phyloP scores from a whole-genome alignment of 2,329 filamentous ascomycete genomes.

The Pezicula rhizophila region DNA sequence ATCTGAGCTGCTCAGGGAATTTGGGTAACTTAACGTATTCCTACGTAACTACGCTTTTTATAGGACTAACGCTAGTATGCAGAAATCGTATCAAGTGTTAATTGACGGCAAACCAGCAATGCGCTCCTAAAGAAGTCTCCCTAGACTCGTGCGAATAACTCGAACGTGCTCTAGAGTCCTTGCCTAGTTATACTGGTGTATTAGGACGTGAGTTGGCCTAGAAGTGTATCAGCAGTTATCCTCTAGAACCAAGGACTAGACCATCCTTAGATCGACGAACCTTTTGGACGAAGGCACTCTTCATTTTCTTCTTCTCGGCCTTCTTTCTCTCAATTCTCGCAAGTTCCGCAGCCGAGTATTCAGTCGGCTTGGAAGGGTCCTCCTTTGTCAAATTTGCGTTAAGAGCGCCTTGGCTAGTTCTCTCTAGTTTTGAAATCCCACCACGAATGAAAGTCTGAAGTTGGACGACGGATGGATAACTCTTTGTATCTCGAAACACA shows the following conservation, averaged over 20 bases:
- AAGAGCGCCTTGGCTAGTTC: not conserved
- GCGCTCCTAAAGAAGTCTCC: too few relatives aligned
- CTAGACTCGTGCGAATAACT: too few relatives aligned
- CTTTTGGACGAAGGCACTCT: not conserved
- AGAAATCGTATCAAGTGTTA: too few relatives aligned
- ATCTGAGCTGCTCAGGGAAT: too few relatives aligned
- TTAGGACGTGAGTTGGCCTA: not conserved
- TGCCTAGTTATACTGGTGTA: not conserved
- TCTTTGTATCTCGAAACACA: not conserved
- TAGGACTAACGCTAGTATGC: too few relatives aligned
- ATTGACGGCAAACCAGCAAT: too few relatives aligned
- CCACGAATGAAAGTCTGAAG: not conserved
- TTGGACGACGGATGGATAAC: not conserved
- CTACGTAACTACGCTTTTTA: too few relatives aligned
- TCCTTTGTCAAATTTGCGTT: not conserved
- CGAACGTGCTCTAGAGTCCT: too few relatives aligned
- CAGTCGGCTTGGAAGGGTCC: not conserved
- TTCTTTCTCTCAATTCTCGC: not conserved
- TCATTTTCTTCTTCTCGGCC: not conserved
- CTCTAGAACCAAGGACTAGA: too few relatives aligned
- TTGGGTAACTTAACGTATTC: too few relatives aligned
- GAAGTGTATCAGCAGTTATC: too few relatives aligned
- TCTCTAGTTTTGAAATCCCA: not conserved
- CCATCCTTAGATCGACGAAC: too few relatives aligned
- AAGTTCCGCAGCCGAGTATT: not conserved